phyloP scores from a whole-genome alignment of 495 filamentous ascomycete genomes.

The Tuber aestivum region DNA sequence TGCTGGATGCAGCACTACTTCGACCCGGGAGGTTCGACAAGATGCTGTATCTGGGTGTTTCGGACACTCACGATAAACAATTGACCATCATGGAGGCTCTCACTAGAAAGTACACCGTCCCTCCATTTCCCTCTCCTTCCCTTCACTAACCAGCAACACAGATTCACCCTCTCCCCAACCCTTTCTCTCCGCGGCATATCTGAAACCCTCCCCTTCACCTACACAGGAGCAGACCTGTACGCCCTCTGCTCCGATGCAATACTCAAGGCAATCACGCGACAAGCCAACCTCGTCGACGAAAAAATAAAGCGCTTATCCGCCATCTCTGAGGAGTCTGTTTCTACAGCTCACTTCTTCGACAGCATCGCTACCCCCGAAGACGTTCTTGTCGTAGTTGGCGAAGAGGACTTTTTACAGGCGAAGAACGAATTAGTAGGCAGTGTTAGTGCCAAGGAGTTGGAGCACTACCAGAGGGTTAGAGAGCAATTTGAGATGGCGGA shows the following conservation, averaged over 20 bases:
- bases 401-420: slow-evolving; percentile 77
- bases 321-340: slow-evolving; percentile 50
- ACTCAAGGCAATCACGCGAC: slow-evolving; percentile 94
- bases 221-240: slow-evolving; percentile 95
- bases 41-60: slow-evolving; percentile 95
- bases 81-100: slow-evolving; percentile 88
- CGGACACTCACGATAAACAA: slow-evolving; percentile 95
- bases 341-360: slow-evolving; percentile 91
- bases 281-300: slow-evolving; percentile 73
- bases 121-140: slow-evolving; percentile 1
- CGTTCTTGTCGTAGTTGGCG: slow-evolving; percentile 75
- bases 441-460: slow-evolving; percentile 83
- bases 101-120: slow-evolving; percentile 71
- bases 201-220: slow-evolving; percentile 80
- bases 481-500: slow-evolving; percentile 64
- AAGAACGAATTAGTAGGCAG: slow-evolving; percentile 80
- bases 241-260: slow-evolving; percentile 95
- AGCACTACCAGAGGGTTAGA: slow-evolving; percentile 82
- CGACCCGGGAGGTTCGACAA: slow-evolving; percentile 94
- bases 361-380: slow-evolving; percentile 78
- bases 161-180: slow-evolving; percentile 71
- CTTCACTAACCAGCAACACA: slow-evolving; percentile 42
- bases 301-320: slow-evolving; percentile 59
- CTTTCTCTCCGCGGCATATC: slow-evolving; percentile 70
- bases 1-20: slow-evolving; percentile 84